Evolutionary conservation across 805 yeast genomes (phyloP).

Genomic region (Saccharomycopsis sp.): DNA sequence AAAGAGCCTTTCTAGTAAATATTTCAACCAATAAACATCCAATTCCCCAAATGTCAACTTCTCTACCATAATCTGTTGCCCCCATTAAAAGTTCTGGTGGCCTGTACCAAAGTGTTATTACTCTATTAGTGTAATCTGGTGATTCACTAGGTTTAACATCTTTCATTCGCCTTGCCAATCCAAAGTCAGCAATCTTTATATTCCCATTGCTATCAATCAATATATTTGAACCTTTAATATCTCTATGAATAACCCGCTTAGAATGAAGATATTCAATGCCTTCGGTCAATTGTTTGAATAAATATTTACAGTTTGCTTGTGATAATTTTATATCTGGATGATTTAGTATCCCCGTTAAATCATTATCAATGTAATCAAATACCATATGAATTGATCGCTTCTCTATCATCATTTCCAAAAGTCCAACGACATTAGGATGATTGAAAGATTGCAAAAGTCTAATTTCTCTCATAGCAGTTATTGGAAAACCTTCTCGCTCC

Average conservation of each 20-base stretch:
- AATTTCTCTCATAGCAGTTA: slow-evolving; percentile 90
- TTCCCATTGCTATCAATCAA: slow-evolving; percentile 55
- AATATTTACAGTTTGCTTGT: slow-evolving; percentile 58
- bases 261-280: slow-evolving; percentile 67
- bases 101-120: slow-evolving; percentile 94
- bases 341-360: slow-evolving; percentile 77
- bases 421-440: slow-evolving; percentile 74
- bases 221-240: slow-evolving; percentile 76
- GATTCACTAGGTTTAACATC: slow-evolving; percentile 41
- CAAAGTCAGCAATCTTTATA: slow-evolving; percentile 74
- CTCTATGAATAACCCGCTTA: slow-evolving; percentile 67
- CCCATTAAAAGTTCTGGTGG: slow-evolving; percentile 94
- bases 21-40: slow-evolving; percentile 87
- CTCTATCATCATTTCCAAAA: slow-evolving; percentile 87
- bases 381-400: slow-evolving; percentile 71
- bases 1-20: slow-evolving; percentile 65
- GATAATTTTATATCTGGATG: slow-evolving; percentile 62
- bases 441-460: slow-evolving; percentile 74
- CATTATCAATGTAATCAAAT: slow-evolving; percentile 90
- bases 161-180: slow-evolving; percentile 72
- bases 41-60: slow-evolving; percentile 94
- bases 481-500: slow-evolving; percentile 93
- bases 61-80: slow-evolving; percentile 81
- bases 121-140: slow-evolving; percentile 89
- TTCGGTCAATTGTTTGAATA: slow-evolving; percentile 57